A percentile compares a stretch with the other conserved stretches of the same genome.
These are phyloP conservation scores for Exserohilum rostratum DNA, from an alignment of 2,329 filamentous ascomycete genomes.

Conservation along the genomic window DNA sequence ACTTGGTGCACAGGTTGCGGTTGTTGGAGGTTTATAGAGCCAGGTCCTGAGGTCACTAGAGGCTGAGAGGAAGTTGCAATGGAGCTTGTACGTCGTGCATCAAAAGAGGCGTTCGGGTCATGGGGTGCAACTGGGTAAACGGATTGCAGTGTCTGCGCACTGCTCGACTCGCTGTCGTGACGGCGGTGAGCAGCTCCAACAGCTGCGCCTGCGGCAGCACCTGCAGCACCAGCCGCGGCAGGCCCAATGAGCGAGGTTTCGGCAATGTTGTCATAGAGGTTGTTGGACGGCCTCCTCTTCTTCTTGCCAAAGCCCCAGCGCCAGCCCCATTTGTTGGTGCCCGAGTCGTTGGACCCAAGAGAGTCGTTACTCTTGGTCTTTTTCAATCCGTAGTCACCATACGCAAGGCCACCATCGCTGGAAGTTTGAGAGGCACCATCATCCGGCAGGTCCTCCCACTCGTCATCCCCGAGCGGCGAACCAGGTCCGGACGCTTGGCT, in stretches of 20 bases:
- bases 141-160: constrained; percentile 62
- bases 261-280: constrained; percentile 42
- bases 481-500: constrained; percentile 31
- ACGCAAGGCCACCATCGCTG: constrained; percentile 65
- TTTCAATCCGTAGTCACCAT: constrained; percentile 56
- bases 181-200: constrained; percentile 55
- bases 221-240: constrained; percentile 48
- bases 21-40: constrained; percentile 76
- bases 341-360: constrained; percentile 59
- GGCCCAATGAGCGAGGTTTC: constrained; percentile 47
- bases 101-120: constrained; percentile 65
- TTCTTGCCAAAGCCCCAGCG: constrained; percentile 62
- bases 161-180: constrained; percentile 57
- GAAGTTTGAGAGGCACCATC: constrained; percentile 49
- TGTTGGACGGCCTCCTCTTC: constrained; percentile 45
- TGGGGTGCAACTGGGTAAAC: constrained; percentile 71
- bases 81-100: constrained; percentile 61
- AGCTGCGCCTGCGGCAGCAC: constrained; percentile 48
- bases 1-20: constrained; percentile 80
- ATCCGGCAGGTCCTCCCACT: constrained; percentile 50
- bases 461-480: constrained; percentile 55
- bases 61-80: constrained; percentile 50
- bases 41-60: constrained; percentile 40
- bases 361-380: constrained; percentile 58
- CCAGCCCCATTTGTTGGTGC: constrained; percentile 65